Conservation (phyloP, 305 asterid genomes). For the Solanum aculeatissimum region DNA sequence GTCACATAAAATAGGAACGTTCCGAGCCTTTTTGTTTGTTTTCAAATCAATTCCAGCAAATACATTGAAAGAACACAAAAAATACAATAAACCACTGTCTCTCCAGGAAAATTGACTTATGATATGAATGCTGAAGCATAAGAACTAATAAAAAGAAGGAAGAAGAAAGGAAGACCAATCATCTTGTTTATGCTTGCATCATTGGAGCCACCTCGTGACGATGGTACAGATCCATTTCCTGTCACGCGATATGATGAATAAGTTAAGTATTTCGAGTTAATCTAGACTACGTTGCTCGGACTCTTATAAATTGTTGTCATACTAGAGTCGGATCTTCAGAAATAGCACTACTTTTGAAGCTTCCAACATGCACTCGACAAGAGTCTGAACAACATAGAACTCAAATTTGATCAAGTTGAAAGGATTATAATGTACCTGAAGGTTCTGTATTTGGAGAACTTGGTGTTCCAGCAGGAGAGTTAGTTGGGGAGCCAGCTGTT, state of each 20-base stretch:
- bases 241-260: neutral
- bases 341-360: neutral
- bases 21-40: neutral
- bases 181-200: conserved; percentile 38
- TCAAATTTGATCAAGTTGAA: neutral
- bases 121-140: conserved; percentile 24
- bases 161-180: conserved; percentile 23
- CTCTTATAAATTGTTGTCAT: neutral
- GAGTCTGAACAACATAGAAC: neutral
- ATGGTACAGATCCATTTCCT: conserved; percentile 43
- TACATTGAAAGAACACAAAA: neutral
- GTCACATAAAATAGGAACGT: neutral
- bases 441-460: conserved; percentile 24
- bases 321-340: neutral
- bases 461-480: conserved; percentile 38
- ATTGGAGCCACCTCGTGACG: neutral
- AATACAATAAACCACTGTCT: neutral
- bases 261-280: neutral
- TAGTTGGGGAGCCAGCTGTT: conserved; percentile 53
- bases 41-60: neutral
- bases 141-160: conserved; percentile 32
- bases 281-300: neutral
- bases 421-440: conserved; percentile 20
- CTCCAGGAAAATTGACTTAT: neutral
- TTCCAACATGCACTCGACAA: neutral